Evolutionary conservation across 306 rosid species (phyloP), one percentile per base, ranked within the genome.

Genomic region (Comarum palustre): DNA sequence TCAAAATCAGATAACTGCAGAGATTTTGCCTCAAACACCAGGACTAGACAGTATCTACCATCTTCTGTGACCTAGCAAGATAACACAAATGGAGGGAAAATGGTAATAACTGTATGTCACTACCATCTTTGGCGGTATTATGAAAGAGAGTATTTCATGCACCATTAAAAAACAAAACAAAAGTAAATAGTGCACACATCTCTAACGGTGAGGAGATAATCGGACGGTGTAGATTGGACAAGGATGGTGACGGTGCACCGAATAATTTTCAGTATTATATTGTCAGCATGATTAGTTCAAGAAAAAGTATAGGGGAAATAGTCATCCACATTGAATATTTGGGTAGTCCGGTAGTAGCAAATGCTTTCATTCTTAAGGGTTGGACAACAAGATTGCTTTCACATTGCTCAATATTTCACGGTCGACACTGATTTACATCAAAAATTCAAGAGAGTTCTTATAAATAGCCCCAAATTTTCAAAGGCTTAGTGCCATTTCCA

Each of bases 1-100:
- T 91, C 98, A 84, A 94, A 94, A 85, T 89, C 98, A 52, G 95
- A 89, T 62, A 91, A 77, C 77, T 82, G 65, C 79, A 91, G 82
- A 74, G 93, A 87, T 81, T 83, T 94, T 38, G 97, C 97, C 86
- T 88, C 89, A 52, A 94, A 91, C 73, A 79, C 90, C 79, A 94
- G 84, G 77, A 82, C 91, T 84, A 94, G 75, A 80, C 78, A 73
- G 81, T 94, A 94, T 81, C 87, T 88, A 65, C 95, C 90, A 76
- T 86, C 95, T 84, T 81, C 82, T 42, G 90, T 85, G 80, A 91
- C 98, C 98, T 94, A 82, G 68, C 58, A 75, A 77, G 68, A 80
- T 52, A 62, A 39, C 45, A 42, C n/a, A 19, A 29, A 68, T 17
- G 48, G 42, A 42, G 61, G 47, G 42, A 15, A 14, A 36, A 24